phyloP scores from a whole-genome alignment of 257 asterid genomes.

The Solanum clarkiae region DNA sequence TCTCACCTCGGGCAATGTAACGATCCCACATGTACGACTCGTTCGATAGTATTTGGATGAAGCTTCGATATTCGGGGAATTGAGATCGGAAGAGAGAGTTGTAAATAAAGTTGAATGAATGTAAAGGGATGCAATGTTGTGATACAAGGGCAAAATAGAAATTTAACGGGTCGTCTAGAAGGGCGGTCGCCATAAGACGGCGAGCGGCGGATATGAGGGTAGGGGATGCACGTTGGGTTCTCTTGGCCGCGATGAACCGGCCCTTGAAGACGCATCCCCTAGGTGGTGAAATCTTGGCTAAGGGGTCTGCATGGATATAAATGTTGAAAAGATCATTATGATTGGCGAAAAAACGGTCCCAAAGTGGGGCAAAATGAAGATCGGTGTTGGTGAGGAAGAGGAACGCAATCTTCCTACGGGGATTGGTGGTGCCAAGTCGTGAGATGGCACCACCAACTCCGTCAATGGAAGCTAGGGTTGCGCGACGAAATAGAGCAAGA shows the following conservation, averaged over 20 bases:
- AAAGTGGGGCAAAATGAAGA: conserved; percentile 56
- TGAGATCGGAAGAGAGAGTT: conserved; percentile 15
- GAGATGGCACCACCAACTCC: background rate
- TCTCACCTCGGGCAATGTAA: conserved; percentile 43
- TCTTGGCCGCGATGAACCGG: conserved; percentile 35
- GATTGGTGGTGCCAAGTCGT: conserved; percentile 16
- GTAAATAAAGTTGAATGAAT: conserved; percentile 41
- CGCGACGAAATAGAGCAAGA: conserved; percentile 51
- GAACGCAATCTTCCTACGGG: conserved; percentile 52
- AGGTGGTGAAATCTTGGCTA: conserved; percentile 19
- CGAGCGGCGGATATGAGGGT: conserved; percentile 72
- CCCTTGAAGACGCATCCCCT: conserved; percentile 34
- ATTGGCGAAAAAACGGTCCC: conserved; percentile 45
- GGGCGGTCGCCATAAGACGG: conserved; percentile 67
- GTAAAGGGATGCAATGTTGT: conserved; percentile 56
- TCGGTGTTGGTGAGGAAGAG: conserved; percentile 60
- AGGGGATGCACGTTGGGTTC: conserved; percentile 41
- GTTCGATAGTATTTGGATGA: conserved; percentile 43
- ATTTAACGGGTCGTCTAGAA: conserved; percentile 47
- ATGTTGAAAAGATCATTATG: conserved; percentile 33
- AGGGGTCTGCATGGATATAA: conserved; percentile 66
- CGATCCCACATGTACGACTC: conserved; percentile 47
- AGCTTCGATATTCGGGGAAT: conserved; percentile 24
- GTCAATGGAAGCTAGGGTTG: conserved; percentile 25
- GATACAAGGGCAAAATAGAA: conserved; percentile 60